Base-by-base conservation (phyloP, 192 early-diverging fungal genomes). In the Piromyces sp. region DNA sequence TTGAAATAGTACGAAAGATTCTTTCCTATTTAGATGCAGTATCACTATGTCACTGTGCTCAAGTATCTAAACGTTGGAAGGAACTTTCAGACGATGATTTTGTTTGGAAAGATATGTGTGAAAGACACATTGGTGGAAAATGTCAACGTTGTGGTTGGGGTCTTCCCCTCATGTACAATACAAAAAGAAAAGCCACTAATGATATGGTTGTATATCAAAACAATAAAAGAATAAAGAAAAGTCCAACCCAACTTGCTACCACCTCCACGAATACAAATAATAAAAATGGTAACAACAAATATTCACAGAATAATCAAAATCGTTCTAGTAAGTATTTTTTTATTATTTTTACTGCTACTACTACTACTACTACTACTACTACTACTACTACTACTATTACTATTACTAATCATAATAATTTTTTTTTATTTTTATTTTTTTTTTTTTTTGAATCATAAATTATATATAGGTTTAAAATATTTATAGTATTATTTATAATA, bases 141-240 rank as follows among this genome's bases (percentile, higher is more conserved):
- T 99, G 97, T 84, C 89, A 88, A 83, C 97, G 93, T 81, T 99
- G 97, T 86, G 97, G 97, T 3, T 99, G 96, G 96, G 96, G 97
- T 1, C 82, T 98, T 38, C 97, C 97, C n/a, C 83, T 95, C 82
- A 86, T 96, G 30, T 91, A 94, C 80, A 89, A 86, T 30, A 82
- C 30, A 11, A 81, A 79, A 31, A 79, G 51, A 30, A 30, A 79
- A 22, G 58, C 81, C 15, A 33, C 14, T 81, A 19, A 17, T 22
- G 78, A 37, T 30, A 0, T 22, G 5, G 5, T 6, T 19, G 1
- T 40, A 1, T 30, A 37, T 79, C 13, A 40, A 16, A 33, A 30
- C 26, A 78, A 81, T 30, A 40, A 30, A 30, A 30, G 30, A 26
- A 30, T 79, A 2, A 79, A 68, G 9, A 68, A n/a, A n/a, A 68